Base-by-base conservation (phyloP, 2,329 filamentous ascomycete species). In the Periconia digitata region DNA sequence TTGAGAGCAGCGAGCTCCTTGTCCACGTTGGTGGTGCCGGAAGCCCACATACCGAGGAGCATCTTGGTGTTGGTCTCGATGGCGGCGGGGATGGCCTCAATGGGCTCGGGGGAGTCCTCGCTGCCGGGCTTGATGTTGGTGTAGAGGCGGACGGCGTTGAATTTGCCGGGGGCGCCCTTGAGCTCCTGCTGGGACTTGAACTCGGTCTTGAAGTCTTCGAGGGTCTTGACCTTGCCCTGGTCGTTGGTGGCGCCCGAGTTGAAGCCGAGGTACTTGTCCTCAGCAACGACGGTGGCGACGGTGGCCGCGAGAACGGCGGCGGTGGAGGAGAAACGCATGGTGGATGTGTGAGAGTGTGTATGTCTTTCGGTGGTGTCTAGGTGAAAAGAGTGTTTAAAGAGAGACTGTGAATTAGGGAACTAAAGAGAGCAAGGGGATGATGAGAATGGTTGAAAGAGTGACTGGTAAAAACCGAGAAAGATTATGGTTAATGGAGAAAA, bases 121-220 rank as follows among this genome's bases (percentile, higher is more conserved):
- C 86, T 85, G 55, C 82, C 83, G 23, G 72, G 80, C 79, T 90
- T 86, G 43, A 87, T 77, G 78, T 83, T 89, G 60, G 86, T 89
- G 74, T 86, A 90, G 22, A 90, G 77, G 51, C 87, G 83, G 41
- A 84, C 85, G 49, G 82, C 84, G 61, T 75, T 86, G 76, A 88
- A 90, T 43, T 82, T 82, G 18, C 77, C 74, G 32, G 85, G 74
- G 34, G 85, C 83, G 43, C 84, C 84, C 24, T 77, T 73, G 8
- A 91, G 82, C 44, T 74, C 75, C 58, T 83, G 77, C 12, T 87
- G 85, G 1, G 79, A 74, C 58, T 76, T 80, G 79, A 89, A 90
- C 72, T 88, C 82, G 60, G 78, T 73, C 75, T 88, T 82, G 70
- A 87, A 91, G 63, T 89, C 85, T 3, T 77, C 60, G 68, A 89